phyloP scores from a whole-genome alignment of 176 grass and related monocot genomes.

The Bromus sterilis region DNA sequence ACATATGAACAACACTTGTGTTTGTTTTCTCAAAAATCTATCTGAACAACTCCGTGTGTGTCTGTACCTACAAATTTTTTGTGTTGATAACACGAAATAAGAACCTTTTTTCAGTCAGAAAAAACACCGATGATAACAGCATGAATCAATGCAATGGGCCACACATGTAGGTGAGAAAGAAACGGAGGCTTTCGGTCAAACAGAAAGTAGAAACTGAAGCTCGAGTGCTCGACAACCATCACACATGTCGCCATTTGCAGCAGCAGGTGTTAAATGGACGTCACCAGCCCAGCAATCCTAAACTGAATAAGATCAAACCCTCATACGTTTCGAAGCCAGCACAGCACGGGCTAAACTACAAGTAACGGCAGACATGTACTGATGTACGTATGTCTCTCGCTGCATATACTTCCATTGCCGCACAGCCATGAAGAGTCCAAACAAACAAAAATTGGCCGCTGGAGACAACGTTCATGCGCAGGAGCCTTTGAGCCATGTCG shows the following conservation, averaged over 20 bases:
- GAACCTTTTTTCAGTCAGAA: no score
- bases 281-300: neutral
- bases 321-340: constrained; percentile 12
- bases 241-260: neutral
- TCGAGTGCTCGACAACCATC: constrained; percentile 9
- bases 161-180: neutral
- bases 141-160: neutral
- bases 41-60: no score
- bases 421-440: neutral
- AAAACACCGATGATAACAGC: constrained; percentile 2
- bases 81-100: no score
- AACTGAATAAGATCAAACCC: constrained; percentile 8
- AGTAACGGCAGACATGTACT: neutral
- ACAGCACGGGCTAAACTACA: constrained; percentile 20
- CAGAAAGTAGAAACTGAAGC: constrained; percentile 30
- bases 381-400: no score
- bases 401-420: neutral
- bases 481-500: neutral
- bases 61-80: no score
- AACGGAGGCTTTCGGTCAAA: constrained; percentile 8
- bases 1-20: no score
- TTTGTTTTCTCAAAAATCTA: no score
- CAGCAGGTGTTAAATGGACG: neutral
- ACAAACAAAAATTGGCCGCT: neutral
- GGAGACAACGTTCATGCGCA: neutral